These are phyloP conservation scores for Pythium aquatile DNA, from an alignment of 352 stramenopile species.

Conservation along the genomic window DNA sequence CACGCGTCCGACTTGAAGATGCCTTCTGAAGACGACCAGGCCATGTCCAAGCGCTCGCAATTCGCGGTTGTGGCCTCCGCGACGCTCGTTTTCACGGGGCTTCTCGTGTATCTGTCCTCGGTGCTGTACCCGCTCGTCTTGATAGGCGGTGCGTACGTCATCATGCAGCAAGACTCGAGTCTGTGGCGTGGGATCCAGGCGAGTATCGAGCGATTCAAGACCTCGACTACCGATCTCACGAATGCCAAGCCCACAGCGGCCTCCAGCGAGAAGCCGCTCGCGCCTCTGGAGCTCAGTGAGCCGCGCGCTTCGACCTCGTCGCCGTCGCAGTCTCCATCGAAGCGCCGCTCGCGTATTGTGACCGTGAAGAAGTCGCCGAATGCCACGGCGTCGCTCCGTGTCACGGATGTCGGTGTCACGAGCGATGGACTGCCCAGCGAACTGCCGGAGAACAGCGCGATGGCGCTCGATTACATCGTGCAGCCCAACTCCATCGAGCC, in stretches of 20 bases:
- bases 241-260: slow-evolving; percentile 3
- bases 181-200: slow-evolving; percentile 15
- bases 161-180: slow-evolving; percentile 21
- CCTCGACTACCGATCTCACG: neutral
- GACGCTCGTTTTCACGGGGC: slow-evolving; percentile 23
- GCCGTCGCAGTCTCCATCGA: slow-evolving; percentile 8
- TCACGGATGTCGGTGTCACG: slow-evolving; percentile 20
- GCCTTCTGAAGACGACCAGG: neutral
- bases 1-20: slow-evolving; percentile 5
- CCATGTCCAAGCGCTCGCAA: slow-evolving; percentile 27
- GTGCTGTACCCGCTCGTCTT: slow-evolving; percentile 26
- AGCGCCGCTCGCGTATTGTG: slow-evolving; percentile 18
- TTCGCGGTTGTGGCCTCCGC: slow-evolving; percentile 17
- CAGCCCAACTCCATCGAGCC: slow-evolving; percentile 36
- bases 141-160: slow-evolving; percentile 20
- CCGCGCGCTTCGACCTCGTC: neutral
- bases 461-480: slow-evolving; percentile 27
- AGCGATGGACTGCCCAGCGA: slow-evolving; percentile 14
- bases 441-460: slow-evolving; percentile 16
- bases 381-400: slow-evolving; percentile 14
- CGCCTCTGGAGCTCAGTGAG: neutral
- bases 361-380: slow-evolving; percentile 13
- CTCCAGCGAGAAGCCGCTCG: neutral
- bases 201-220: slow-evolving; percentile 7
- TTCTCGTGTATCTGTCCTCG: slow-evolving; percentile 28